Base-by-base conservation (phyloP, 2,329 filamentous ascomycete species). In the Chlorencoelia australis region DNA sequence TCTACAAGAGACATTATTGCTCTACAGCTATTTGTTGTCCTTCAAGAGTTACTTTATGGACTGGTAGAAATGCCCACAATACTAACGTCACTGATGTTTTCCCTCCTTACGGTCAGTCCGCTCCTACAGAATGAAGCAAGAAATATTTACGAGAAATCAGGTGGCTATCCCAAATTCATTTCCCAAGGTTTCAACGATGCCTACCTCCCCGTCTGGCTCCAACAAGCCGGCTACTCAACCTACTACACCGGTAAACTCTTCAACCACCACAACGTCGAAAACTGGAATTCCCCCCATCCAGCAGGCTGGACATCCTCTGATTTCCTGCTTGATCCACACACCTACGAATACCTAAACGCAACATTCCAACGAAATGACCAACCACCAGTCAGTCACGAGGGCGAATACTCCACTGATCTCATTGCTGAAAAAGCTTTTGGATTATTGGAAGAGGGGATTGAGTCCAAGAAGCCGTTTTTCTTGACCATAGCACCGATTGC, bases 231-330 rank as follows among this genome's bases (percentile, higher is more conserved):
- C 0, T 84, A 84, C 51, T 71, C 73, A 45, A 83, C 79, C 0
- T 83, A 81, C 50, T 85, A 84, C 48, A 73, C 72, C 0, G 81
- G 77, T n/a, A 85, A 86, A 60, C 63, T 4, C 70, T 79, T 80
- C 59, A 85, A 85, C 45, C 64, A 68, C 0, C 77, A 82, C 34
- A 71, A 62, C 0, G 62, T 71, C 2, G 50, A 64, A 1, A 83
- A 79, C 40, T 84, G 81, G 51, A 59, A 79, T 49, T 61, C 60
- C 0, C 77, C 78, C 0, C 65, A 63, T 27, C 65, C 70, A 0
- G 65, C 63, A 1, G 78, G 77, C 1, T 83, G 73, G 77, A 0
- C 65, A 59, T 65, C 63, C 6, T 73, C 68, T 5, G 68, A 69
- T 42, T 70, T 79, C 44, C 59, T 81, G 1, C 60, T 82, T 1